Conservation (phyloP, 495 filamentous ascomycete species). For the Choiromyces venosus region DNA sequence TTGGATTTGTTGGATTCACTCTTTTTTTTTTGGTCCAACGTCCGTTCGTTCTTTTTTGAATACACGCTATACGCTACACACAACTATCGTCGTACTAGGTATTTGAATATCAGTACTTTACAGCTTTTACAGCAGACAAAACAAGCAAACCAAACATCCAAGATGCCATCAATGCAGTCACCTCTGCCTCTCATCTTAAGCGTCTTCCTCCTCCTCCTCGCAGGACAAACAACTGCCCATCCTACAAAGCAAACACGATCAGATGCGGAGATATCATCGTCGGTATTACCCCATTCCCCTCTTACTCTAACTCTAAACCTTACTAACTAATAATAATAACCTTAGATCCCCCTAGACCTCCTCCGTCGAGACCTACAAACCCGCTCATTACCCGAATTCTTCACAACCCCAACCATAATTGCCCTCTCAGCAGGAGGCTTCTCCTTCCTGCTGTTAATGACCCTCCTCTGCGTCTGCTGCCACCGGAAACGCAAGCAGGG, state of each 20-base stretch:
- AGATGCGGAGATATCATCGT: not conserved
- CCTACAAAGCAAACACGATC: not conserved
- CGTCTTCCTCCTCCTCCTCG: not conserved
- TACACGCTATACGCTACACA: not conserved
- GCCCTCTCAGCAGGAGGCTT: conserved; percentile 22
- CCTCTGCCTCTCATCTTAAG: not conserved
- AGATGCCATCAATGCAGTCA: not conserved
- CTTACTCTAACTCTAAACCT: not conserved
- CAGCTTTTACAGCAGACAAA: not conserved
- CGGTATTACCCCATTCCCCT: not conserved
- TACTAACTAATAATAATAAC: not conserved
- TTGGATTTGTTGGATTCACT: not conserved
- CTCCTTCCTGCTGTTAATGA: conserved; percentile 19
- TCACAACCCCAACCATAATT: conserved; percentile 31
- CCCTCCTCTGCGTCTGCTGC: conserved; percentile 23
- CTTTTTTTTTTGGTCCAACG: not conserved
- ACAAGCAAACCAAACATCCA: not conserved
- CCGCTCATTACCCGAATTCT: conserved; percentile 11
- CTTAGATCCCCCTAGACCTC: not conserved
- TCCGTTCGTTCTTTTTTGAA: not conserved
- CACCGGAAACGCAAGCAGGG: conserved; percentile 38
- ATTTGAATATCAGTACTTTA: not conserved
- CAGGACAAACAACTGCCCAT: not conserved
- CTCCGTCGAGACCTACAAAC: not conserved
- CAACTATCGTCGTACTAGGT: not conserved